A percentile compares a stretch with the other conserved stretches of the same genome.
Conservation (phyloP, 176 grass and related monocot genomes). For the Echinochloa phyllopogon region DNA sequence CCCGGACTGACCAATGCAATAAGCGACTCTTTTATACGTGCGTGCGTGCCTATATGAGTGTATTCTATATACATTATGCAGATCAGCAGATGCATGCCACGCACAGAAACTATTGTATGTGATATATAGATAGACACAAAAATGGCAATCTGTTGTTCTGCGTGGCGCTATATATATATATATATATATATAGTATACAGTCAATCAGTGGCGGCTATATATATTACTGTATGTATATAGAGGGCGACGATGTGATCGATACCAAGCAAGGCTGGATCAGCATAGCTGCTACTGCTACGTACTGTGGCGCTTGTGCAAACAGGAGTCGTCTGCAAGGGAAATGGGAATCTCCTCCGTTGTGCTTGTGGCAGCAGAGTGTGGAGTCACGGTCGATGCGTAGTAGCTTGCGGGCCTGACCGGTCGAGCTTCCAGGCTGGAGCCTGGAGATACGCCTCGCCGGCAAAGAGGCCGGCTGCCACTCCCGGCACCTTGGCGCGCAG, state of each 20-base stretch:
- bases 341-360: background rate
- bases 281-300: background rate
- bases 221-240: too few species aligned
- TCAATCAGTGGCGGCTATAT: background rate
- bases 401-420: background rate
- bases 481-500: background rate
- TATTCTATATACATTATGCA: too few species aligned
- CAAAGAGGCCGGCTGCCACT: background rate
- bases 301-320: background rate
- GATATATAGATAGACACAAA: too few species aligned
- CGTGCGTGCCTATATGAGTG: too few species aligned
- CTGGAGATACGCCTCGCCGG: background rate
- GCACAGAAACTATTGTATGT: too few species aligned
- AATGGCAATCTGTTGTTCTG: too few species aligned
- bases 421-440: background rate
- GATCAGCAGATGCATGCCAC: too few species aligned
- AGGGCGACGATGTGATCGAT: constrained; percentile 6
- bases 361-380: background rate
- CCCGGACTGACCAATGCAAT: too few species aligned
- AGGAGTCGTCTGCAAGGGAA: too few species aligned
- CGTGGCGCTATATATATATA: too few species aligned
- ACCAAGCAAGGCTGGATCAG: background rate
- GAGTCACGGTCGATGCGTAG: constrained; percentile 18
- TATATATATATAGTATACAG: too few species aligned
- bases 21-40: too few species aligned